phyloP scores from a whole-genome alignment of 495 filamentous ascomycete genomes.

The Aspergillus haitiensis region DNA sequence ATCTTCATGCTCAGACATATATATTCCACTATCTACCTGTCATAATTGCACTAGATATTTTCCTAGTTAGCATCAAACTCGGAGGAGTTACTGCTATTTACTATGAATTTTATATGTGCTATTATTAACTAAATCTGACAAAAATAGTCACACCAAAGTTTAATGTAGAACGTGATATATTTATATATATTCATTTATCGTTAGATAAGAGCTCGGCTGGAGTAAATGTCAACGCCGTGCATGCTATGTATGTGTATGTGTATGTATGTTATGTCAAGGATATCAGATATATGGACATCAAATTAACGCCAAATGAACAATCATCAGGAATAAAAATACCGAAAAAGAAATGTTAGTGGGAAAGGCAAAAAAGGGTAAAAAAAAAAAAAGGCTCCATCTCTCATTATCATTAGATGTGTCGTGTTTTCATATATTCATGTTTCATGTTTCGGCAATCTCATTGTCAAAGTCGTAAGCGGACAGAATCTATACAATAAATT shows the following conservation, averaged over 20 bases:
- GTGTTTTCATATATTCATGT: background rate
- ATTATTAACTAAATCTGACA: too few species aligned
- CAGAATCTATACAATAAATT: slow-evolving; percentile 7
- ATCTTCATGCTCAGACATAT: too few species aligned
- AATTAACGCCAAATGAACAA: too few species aligned
- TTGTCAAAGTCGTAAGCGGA: background rate
- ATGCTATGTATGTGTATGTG: background rate
- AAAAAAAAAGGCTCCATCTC: slow-evolving; percentile 8
- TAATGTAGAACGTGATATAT: too few species aligned
- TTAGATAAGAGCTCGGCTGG: too few species aligned
- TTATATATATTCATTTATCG: too few species aligned
- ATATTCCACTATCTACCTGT: too few species aligned
- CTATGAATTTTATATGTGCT: too few species aligned
- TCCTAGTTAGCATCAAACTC: too few species aligned
- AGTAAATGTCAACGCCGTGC: background rate
- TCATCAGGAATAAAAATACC: background rate
- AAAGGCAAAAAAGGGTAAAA: slow-evolving; percentile 1
- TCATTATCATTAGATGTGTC: slow-evolving; percentile 21
- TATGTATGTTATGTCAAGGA: background rate
- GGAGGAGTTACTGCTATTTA: too few species aligned
- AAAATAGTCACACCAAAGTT: too few species aligned
- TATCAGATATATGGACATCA: background rate
- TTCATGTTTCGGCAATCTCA: background rate
- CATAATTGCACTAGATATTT: too few species aligned
- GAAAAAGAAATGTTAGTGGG: background rate